Base-by-base conservation (phyloP, 805 yeast genomes). In the Spathaspora hagerdaliae region DNA sequence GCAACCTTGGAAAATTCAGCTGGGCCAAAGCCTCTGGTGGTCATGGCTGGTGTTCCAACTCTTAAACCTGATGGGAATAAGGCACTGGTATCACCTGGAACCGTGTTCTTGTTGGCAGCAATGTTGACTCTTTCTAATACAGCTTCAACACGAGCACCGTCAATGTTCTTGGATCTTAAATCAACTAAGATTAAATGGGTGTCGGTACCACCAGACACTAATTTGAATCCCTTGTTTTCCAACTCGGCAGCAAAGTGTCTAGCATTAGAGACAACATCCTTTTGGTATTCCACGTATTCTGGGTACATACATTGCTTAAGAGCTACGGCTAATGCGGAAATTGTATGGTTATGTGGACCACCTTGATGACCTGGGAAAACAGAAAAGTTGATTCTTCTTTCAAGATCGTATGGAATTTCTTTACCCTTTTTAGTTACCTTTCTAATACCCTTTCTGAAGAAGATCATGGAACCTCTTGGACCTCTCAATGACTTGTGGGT, bases 291-390 rank as follows among this genome's bases (percentile, higher is more conserved):
- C 67, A 81, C 86, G 75, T 85, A 94, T 69, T 91, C 97, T 49
- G 95, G 96, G 43, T 88, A 75, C 53, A 81, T 77, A 50, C 96
- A 95, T 76, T 94, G 99, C 68, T 90, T 90, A 66, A 94, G 81
- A 43, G 99, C 98, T 53, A 91, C 94, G 13, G 98, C 97, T 60
- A 94, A 75, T 32, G 98, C 99, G 57, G 97, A 85, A 65, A 94
- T 94, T 56, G 99, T 94, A 75, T 94, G 99, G 79, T 94, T 94
- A 75, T 94, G 98, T 60, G 99, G 99, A 67, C 99, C 99, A 78
- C 99, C 99, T 78, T 94, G 99, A 73, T 94, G 99, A 56, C 96
- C 99, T 61, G 99, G 99, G 92, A 94, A 94, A 45, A 94, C 99
- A 8, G 97, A 90, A 71, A 94, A 94, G 79, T 94, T 94, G 73